Conservation (phyloP, 2,329 filamentous ascomycete species). For the Rhinocladiella similis region DNA sequence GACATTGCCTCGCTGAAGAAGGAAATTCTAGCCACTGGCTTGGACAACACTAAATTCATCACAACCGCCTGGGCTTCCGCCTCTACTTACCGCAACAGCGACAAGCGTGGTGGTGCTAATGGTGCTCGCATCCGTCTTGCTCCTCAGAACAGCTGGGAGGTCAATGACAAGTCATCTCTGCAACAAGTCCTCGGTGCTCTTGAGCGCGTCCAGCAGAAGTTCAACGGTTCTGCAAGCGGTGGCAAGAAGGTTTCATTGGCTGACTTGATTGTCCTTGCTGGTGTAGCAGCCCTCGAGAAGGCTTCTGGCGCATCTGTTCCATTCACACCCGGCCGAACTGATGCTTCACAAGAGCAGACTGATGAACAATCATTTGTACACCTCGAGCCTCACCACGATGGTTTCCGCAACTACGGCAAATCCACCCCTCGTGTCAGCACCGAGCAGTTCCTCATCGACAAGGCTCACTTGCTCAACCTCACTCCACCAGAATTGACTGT, state of each 20-base stretch:
- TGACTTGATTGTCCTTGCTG: conserved; percentile 76
- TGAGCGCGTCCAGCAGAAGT: conserved; percentile 65
- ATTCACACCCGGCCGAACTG: conserved; percentile 71
- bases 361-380: conserved; percentile 64
- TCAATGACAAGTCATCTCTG: conserved; percentile 71
- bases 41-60: conserved; percentile 63
- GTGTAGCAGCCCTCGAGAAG: conserved; percentile 70
- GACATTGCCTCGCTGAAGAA: conserved; percentile 69
- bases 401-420: conserved; percentile 77
- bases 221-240: conserved; percentile 55
- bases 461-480: conserved; percentile 68
- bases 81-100: conserved; percentile 70
- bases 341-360: conserved; percentile 71
- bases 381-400: conserved; percentile 70
- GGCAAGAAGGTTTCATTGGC: conserved; percentile 76
- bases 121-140: conserved; percentile 73
- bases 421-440: conserved; percentile 60
- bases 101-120: conserved; percentile 82
- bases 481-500: conserved; percentile 70
- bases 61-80: conserved; percentile 68
- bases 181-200: conserved; percentile 61
- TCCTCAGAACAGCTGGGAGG: conserved; percentile 70
- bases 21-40: conserved; percentile 63
- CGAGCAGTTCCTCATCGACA: conserved; percentile 72
- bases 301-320: conserved; percentile 65